Base-by-base conservation (phyloP, 1,284 basidiomycete species). In the Moesziomyces aphidis region DNA sequence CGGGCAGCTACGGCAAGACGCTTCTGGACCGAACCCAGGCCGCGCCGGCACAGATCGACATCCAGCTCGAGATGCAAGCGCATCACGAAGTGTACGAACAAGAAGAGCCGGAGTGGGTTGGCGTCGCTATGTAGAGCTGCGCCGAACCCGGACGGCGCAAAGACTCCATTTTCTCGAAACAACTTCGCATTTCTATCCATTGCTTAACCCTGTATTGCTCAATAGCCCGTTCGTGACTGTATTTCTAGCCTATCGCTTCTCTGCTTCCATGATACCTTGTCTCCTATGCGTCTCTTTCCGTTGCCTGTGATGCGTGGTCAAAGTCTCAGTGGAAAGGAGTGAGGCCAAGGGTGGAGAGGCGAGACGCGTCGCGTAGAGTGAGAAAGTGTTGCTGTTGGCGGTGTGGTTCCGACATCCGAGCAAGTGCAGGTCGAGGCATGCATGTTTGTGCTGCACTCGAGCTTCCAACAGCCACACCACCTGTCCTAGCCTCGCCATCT, bases 311-410 rank as follows among this genome's bases (percentile, higher is more conserved):
- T 2, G 31, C 2, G 31, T 10, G 31, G 13, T 34, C 10, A 34
- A 34, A 11, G 31, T 10, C 31, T 28, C 42, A 17, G 22, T 19
- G 44, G 19, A 15, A 36, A 39, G 19, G 24, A 31, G 10, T n/a
- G 22, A 3, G 39, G 50, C 26, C 9, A 39, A 31, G 22, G 57
- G 57, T 42, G 10, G 26, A 17, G 26, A 10, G 28, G 28, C n/a
- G 19, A 36, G 64, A 70, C 67, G 67, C 57, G 67, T 70, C 67
- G 67, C 67, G 67, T 70, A 64, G 46, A 70, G 67, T 59, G 56
- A 24, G 23, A 64, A 28, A 26, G 48, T 45, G 23, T 17, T 23
- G 23, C 61, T 69, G 66, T 69, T 60, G 66, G 53, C 21, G 36
- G 21, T 5, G 55, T 22, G 28, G 46, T 17, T 60, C 66, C 55